Evolutionary conservation across 805 yeast species (phyloP), one percentile per base, ranked within the genome.

Genomic region (Barnettozyma botsteinii): DNA sequence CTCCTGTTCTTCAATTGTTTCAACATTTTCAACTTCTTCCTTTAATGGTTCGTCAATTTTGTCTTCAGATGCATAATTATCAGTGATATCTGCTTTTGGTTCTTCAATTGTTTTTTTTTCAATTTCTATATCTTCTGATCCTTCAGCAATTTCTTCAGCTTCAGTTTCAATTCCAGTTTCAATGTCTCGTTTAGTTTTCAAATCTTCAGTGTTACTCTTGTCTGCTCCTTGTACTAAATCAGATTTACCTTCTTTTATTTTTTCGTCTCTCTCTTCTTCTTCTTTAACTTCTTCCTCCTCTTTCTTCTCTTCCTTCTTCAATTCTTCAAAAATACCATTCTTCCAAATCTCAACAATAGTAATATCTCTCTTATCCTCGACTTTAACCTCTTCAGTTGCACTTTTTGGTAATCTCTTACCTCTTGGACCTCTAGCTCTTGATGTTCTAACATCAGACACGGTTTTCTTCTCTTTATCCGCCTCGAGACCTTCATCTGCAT

Each of bases 351-450:
- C 50, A 34, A 48, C 35, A 24, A 51, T 42, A 9, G 31, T 35
- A 18, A 55, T 40, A n/a, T 10, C 31, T 45, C 60, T 51, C 37
- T 48, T 51, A 37, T 55, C 60, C 3, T 46, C 50, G 15, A 47
- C 36, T 25, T 46, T 51, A 14, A 50, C 56, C 10, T 38, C 46
- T 9, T 44, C 58, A 17, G 69, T 66, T 11, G 79, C 73, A n/a
- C 67, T 59, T 41, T 67, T 70, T 0, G 93, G 93, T 38, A 82
- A 60, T 51, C 75, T 77, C 45, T 85, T 73, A 0, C 89, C 89
- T 46, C 76, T 69, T 33, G 94, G 94, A 0, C 91, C 93, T 49
- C 65, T 79, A 1, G 79, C 81, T 52, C 91, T 71, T 23, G 75
- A 65, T 36, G 63, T 65, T 54, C 74, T 58, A 4, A 59, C 58